These are phyloP conservation scores for Tylopilus felleus DNA, from an alignment of 768 basidiomycete species.

Conservation along the genomic window DNA sequence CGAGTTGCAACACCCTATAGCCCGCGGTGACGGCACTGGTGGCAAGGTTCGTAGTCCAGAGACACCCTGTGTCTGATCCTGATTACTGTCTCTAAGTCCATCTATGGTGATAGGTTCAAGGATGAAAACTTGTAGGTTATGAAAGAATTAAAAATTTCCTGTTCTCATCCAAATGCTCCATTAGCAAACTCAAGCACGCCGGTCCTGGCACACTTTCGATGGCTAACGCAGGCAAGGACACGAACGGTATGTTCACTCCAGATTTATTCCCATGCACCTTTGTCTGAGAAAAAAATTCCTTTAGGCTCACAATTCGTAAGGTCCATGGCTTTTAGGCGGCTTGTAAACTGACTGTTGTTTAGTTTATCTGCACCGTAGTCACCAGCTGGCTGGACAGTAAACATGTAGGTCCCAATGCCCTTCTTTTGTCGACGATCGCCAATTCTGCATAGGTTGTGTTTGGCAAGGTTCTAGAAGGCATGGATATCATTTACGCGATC, in stretches of 20 bases:
- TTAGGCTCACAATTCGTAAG: constrained; percentile 85
- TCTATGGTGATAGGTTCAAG: constrained; percentile 86
- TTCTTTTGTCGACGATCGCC: neutral
- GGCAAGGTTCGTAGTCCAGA: constrained; percentile 59
- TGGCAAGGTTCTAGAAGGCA: constrained; percentile 87
- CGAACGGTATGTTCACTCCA: constrained; percentile 63
- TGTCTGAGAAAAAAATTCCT: constrained; percentile 3
- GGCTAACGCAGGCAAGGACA: constrained; percentile 92
- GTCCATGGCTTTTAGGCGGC: neutral
- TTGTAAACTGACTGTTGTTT: neutral
- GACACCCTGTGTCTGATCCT: neutral
- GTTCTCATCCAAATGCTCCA: neutral
- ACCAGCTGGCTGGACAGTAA: constrained; percentile 91
- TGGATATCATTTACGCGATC: constrained; percentile 78
- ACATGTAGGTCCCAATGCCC: constrained; percentile 51
- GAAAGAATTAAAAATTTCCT: neutral
- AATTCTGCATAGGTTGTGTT: constrained; percentile 71
- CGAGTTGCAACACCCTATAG: constrained; percentile 36
- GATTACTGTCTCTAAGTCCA: constrained; percentile 49
- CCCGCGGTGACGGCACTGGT: constrained; percentile 83
- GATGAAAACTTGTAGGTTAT: constrained; percentile 90
- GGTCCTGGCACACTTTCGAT: constrained; percentile 85
- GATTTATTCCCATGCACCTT: neutral
- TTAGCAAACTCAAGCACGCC: constrained; percentile 93
- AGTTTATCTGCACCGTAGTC: constrained; percentile 91